These are phyloP conservation scores for Mrakiaceae sp. DNA, from an alignment of 1,284 basidiomycete species.

Conservation along the genomic window DNA sequence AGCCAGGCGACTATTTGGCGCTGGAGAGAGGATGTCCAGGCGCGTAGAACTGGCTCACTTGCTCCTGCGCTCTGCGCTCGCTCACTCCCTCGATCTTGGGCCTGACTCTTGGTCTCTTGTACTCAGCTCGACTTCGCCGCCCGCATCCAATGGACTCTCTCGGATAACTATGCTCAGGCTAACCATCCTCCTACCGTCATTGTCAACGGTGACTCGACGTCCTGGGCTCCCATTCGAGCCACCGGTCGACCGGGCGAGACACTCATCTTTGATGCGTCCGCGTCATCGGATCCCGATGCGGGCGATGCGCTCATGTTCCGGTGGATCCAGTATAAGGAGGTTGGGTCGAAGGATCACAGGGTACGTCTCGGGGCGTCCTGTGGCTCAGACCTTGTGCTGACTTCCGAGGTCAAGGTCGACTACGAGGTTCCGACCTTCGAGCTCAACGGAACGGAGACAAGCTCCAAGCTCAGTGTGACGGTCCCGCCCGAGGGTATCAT, in stretches of 20 bases:
- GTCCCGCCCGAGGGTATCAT: slow-evolving; percentile 9
- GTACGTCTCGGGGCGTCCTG: not conserved
- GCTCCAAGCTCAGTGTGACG: slow-evolving; percentile 11
- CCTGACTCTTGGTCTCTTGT: too few relatives aligned
- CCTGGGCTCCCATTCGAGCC: slow-evolving; percentile 2
- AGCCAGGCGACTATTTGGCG: slow-evolving; percentile 18
- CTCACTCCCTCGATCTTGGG: too few relatives aligned
- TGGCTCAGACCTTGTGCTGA: not conserved
- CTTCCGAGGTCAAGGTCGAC: not conserved
- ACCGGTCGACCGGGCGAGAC: slow-evolving; percentile 4
- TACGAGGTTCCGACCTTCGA: slow-evolving; percentile 17
- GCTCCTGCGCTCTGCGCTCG: too few relatives aligned
- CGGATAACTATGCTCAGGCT: not conserved
- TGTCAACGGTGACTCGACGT: slow-evolving; percentile 14
- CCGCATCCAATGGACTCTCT: slow-evolving; percentile 3
- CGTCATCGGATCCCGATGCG: slow-evolving; percentile 4
- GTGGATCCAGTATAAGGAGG: slow-evolving; percentile 21
- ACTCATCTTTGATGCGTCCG: slow-evolving; percentile 15
- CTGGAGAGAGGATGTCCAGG: slow-evolving; percentile 5
- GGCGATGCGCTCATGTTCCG: slow-evolving; percentile 14
- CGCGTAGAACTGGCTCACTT: too few relatives aligned
- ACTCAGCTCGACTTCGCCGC: too few relatives aligned
- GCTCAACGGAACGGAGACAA: slow-evolving; percentile 7
- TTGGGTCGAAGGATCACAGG: slow-evolving; percentile 2
- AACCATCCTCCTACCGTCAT: slow-evolving; percentile 16